These are phyloP conservation scores for Bryoglossum gracile DNA, from an alignment of 495 filamentous ascomycete genomes.

Conservation along the genomic window DNA sequence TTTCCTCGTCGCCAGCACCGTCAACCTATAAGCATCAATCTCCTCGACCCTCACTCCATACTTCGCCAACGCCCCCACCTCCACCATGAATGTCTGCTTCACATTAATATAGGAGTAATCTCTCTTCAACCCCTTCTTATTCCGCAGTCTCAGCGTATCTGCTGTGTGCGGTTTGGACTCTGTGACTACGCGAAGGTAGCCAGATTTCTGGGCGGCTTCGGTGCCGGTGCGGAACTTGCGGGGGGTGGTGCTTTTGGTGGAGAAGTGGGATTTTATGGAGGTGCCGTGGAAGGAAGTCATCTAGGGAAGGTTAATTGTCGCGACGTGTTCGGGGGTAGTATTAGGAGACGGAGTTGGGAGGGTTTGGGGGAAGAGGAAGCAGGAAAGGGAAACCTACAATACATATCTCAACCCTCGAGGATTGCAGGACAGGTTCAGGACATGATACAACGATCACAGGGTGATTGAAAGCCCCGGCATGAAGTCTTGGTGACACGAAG, in stretches of 20 bases:
- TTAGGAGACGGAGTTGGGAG: too few species aligned
- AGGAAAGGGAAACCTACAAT: slow-evolving; percentile 7
- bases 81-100: slow-evolving; percentile 3
- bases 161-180: slow-evolving; percentile 6
- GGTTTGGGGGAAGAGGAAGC: too few species aligned
- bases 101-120: slow-evolving; percentile 10
- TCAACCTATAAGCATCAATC: slow-evolving; percentile 11
- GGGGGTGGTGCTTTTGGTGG: background rate
- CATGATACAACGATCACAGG: slow-evolving; percentile 6
- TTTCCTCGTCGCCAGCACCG: slow-evolving; percentile 5
- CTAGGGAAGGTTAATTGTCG: slow-evolving; percentile 1
- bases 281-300: slow-evolving; percentile 16
- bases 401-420: slow-evolving; percentile 9
- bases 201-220: background rate
- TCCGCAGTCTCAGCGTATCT: slow-evolving; percentile 7
- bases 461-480: slow-evolving; percentile 12
- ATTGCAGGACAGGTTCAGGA: background rate
- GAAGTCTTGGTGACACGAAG: background rate
- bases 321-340: background rate
- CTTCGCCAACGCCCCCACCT: background rate
- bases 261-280: slow-evolving; percentile 6
- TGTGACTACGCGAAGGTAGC: slow-evolving; percentile 13
- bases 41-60: slow-evolving; percentile 6
- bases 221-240: background rate
- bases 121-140: slow-evolving; percentile 15